Evolutionary conservation across 179 eudicot species (phyloP).

Genomic region (Silene vulgaris): DNA sequence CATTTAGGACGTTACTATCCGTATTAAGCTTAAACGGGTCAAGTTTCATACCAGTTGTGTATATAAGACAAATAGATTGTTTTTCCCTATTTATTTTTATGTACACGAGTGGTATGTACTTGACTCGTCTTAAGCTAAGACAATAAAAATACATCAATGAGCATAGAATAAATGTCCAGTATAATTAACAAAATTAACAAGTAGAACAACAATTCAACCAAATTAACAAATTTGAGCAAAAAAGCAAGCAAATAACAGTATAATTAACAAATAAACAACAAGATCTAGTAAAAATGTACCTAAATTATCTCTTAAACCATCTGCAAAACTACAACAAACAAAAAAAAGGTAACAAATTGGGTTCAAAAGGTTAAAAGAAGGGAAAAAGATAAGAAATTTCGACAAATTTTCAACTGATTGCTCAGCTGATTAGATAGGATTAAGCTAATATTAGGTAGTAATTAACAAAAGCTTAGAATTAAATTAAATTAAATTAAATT

Average conservation of each 20-base stretch:
- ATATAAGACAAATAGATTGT: too few relatives aligned
- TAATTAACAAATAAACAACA: conserved; percentile 12
- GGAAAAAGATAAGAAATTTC: conserved; percentile 7
- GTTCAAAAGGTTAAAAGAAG: background rate
- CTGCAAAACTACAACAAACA: conserved; percentile 18
- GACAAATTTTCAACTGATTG: conserved; percentile 14
- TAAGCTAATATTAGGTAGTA: too few relatives aligned
- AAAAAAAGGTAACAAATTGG: background rate
- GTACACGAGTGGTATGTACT: too few relatives aligned
- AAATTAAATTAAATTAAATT: background rate
- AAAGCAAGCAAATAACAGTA: conserved; percentile 10
- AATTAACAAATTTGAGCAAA: background rate
- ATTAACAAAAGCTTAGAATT: background rate
- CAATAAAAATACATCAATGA: too few relatives aligned
- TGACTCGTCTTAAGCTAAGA: too few relatives aligned
- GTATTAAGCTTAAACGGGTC: too few relatives aligned
- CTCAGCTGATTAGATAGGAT: background rate
- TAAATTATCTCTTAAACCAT: conserved; percentile 4
- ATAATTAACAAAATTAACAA: background rate
- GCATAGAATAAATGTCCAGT: too few relatives aligned
- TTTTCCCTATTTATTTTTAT: too few relatives aligned
- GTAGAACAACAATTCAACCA: background rate
- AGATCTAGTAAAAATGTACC: conserved; percentile 27
- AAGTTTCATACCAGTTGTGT: too few relatives aligned
- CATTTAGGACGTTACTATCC: too few relatives aligned